A percentile compares a stretch with the other conserved stretches of the same genome.
Evolutionary conservation across 2,329 filamentous ascomycete genomes (phyloP).

Genomic region (Rosellinia necatrix): DNA sequence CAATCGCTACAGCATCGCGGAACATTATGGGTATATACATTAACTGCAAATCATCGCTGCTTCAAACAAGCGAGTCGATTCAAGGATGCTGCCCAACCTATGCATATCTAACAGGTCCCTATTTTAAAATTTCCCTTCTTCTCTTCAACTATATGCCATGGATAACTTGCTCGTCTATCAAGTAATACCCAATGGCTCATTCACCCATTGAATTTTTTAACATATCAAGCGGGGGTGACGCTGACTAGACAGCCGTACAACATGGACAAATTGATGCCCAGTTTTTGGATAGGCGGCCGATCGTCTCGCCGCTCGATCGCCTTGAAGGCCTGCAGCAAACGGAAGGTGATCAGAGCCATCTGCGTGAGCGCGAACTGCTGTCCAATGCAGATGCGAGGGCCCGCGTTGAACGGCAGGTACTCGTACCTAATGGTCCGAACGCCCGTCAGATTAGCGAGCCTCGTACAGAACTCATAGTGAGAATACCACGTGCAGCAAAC

Average conservation of each 20-base stretch:
- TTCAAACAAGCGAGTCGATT: no score
- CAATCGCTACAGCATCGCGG: no score
- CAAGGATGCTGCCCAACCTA: no score
- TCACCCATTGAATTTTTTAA: not conserved
- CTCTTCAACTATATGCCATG: no score
- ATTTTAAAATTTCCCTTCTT: no score
- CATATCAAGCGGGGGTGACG: conserved; percentile 30
- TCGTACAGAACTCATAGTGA: no score
- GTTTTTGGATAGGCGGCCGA: conserved; percentile 33
- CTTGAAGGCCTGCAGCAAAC: conserved; percentile 39
- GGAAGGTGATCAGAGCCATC: conserved; percentile 39
- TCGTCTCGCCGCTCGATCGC: conserved; percentile 37
- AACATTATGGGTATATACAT: no score
- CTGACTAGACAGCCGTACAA: conserved; percentile 40
- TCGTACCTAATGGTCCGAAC: conserved; percentile 37
- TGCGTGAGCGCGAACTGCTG: conserved; percentile 44
- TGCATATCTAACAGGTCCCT: no score
- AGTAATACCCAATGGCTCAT: no score
- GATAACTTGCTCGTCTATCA: no score
- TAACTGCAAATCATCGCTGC: no score
- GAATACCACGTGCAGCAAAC: no score
- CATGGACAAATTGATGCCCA: conserved; percentile 39
- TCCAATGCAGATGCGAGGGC: conserved; percentile 47
- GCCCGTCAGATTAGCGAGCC: not conserved
- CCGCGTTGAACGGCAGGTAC: conserved; percentile 46